Percentiles rank a stretch among this genome's conserved stretches.
Conservation (phyloP, 176 grass and related monocot species). For the Phoenix dactylifera region DNA sequence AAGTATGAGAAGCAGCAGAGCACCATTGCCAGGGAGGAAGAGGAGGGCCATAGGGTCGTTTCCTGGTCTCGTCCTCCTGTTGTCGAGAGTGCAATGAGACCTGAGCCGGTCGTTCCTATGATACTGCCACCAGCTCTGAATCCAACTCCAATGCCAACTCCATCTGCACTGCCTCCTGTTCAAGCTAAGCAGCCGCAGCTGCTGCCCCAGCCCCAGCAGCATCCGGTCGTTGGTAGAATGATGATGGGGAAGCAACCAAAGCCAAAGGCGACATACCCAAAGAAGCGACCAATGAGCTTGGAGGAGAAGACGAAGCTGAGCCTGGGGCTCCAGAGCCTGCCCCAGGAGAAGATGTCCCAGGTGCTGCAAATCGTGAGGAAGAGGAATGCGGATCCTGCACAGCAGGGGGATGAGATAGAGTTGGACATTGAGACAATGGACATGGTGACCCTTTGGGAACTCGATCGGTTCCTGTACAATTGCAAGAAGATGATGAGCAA, state of each 20-base stretch:
- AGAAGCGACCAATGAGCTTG: slow-evolving; percentile 77
- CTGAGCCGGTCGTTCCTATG: not conserved
- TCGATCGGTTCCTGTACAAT: slow-evolving; percentile 78
- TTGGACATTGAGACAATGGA: slow-evolving; percentile 82
- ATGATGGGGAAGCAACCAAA: slow-evolving; percentile 39
- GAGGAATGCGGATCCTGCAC: slow-evolving; percentile 42
- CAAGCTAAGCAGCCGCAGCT: slow-evolving; percentile 2
- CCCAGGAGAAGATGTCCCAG: slow-evolving; percentile 71
- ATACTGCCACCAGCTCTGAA: slow-evolving; percentile 7
- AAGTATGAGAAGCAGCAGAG: slow-evolving; percentile 50
- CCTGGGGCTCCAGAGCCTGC: slow-evolving; percentile 55
- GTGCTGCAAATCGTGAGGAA: slow-evolving; percentile 73
- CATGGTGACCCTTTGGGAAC: slow-evolving; percentile 75
- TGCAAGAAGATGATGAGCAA: slow-evolving; percentile 80
- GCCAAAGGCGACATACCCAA: slow-evolving; percentile 58
- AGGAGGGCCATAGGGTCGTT: not conserved
- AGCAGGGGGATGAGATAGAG: slow-evolving; percentile 86
- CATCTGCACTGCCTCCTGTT: not conserved
- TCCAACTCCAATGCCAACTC: not conserved
- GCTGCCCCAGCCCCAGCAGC: not conserved
- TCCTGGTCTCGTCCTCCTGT: not conserved
- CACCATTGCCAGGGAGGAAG: not conserved
- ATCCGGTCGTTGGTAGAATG: slow-evolving; percentile 17
- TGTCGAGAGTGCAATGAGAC: not conserved
- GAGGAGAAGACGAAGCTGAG: slow-evolving; percentile 85